phyloP scores from a whole-genome alignment of 106 monocot species.

The Iris macrosiphon region DNA sequence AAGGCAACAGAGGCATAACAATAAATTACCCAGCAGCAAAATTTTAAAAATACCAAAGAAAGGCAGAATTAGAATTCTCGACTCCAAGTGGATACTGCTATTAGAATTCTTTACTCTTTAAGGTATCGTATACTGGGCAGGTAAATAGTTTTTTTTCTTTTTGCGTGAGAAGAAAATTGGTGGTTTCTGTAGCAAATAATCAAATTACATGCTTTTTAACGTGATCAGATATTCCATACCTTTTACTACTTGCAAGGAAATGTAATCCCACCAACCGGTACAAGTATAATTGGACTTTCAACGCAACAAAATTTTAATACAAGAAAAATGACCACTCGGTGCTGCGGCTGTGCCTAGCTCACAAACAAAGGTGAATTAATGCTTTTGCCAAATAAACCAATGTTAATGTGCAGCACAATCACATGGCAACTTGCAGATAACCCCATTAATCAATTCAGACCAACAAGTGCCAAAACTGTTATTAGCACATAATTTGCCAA shows the following conservation, averaged over 20 bases:
- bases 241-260: neutral
- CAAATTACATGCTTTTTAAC: conserved; percentile 8
- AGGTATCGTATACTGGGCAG: too few relatives aligned
- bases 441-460: neutral
- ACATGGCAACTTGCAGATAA: neutral
- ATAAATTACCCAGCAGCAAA: too few relatives aligned
- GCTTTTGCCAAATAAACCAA: conserved; percentile 8
- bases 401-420: neutral
- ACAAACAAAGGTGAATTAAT: conserved; percentile 2
- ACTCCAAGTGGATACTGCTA: too few relatives aligned
- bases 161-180: too few relatives aligned
- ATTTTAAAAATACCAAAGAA: too few relatives aligned
- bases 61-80: too few relatives aligned
- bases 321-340: neutral
- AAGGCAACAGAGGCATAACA: too few relatives aligned
- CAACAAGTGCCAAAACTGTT: too few relatives aligned
- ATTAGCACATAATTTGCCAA: too few relatives aligned
- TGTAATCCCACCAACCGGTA: neutral
- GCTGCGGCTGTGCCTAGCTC: neutral
- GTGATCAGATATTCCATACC: neutral
- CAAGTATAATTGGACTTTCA: neutral
- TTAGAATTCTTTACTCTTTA: too few relatives aligned
- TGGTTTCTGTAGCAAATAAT: neutral
- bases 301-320: conserved; percentile 10
- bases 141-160: too few relatives aligned